These are phyloP conservation scores for Solanum stenotomum DNA, from an alignment of 257 asterid species.

Conservation along the genomic window DNA sequence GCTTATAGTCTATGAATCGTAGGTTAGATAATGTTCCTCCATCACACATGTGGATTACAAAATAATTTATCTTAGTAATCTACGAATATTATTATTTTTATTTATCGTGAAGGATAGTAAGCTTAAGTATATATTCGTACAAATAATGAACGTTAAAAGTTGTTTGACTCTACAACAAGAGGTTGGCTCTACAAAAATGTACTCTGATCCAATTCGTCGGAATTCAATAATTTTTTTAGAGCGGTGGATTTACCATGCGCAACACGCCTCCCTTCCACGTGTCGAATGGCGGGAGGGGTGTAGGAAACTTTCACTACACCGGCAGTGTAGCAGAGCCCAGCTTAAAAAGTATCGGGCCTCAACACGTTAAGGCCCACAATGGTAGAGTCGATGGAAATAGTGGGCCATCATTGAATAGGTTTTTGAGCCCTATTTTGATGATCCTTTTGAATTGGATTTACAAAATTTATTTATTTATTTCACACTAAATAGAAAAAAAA, in stretches of 20 bases:
- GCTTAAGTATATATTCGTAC: not conserved
- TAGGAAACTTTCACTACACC: not conserved
- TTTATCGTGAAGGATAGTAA: not conserved
- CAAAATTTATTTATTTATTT: not conserved
- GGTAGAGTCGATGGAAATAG: conserved; percentile 21
- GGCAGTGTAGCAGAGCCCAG: conserved; percentile 34
- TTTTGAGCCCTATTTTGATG: conserved; percentile 60
- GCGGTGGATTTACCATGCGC: not conserved
- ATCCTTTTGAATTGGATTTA: conserved; percentile 53
- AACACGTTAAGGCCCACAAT: conserved; percentile 37
- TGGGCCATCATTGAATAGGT: conserved; percentile 67
- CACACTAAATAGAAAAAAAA: not conserved
- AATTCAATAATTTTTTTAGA: too few species aligned
- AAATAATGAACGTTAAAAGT: too few species aligned
- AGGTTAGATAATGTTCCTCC: not conserved
- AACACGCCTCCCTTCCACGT: not conserved
- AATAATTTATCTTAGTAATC: too few species aligned
- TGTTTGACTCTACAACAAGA: too few species aligned
- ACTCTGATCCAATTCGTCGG: not conserved
- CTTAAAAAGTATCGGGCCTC: conserved; percentile 47
- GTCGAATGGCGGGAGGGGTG: not conserved
- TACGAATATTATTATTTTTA: too few species aligned
- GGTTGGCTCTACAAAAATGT: too few species aligned
- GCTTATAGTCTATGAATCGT: not conserved
- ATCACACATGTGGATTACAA: not conserved